Evolutionary conservation across 176 grass and related monocot genomes (phyloP), one percentile per base, ranked within the genome.

Genomic region (Ananas comosus): DNA sequence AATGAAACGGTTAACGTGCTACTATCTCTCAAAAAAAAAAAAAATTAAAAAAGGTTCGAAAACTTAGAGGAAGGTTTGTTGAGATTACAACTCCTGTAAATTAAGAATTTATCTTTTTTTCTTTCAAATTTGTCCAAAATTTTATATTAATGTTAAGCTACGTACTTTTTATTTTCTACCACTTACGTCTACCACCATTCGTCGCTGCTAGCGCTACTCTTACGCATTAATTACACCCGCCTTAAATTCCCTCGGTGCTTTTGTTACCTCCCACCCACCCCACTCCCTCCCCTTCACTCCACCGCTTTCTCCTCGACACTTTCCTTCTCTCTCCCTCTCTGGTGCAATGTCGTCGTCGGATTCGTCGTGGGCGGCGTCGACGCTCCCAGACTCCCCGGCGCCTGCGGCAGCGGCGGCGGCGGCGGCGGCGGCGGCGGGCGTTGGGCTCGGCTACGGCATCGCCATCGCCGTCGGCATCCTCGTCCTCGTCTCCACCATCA

Each of bases 401-500:
- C 16, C 22, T n/a, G n/a, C 10, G 25, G 25, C 25, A 1, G 61
- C 64, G 5, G 52, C 76, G 21, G 13, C 10, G 25, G 25, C 25
- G 25, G 61, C 64, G 5, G 52, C 76, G 21, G 13, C 71, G 0
- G n/a, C 77, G 12, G 57, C 74, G n/a, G 84, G 71, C 9, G 81
- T 87, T 28, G 84, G 88, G 16, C 88, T 91, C 52, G 88, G 84
- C 67, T 91, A 91, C 68, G 88, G 84, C 51, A 87, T 91, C n/a
- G 81, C 81, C 78, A 82, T 91, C 48, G 81, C 84, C 9, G 79
- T 91, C 13, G 88, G 84, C 53, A 73, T 87, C 64, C 88, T 91
- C 24, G 81, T 91, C 71, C 65, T 91, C 68, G 69, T 91, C 75
- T 91, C 88, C 64, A 91, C 88, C 80, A 83, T 85, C 79, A 80